Evolutionary conservation across 2,329 filamentous ascomycete species (phyloP).

Genomic region (Calonectria hawksworthii): DNA sequence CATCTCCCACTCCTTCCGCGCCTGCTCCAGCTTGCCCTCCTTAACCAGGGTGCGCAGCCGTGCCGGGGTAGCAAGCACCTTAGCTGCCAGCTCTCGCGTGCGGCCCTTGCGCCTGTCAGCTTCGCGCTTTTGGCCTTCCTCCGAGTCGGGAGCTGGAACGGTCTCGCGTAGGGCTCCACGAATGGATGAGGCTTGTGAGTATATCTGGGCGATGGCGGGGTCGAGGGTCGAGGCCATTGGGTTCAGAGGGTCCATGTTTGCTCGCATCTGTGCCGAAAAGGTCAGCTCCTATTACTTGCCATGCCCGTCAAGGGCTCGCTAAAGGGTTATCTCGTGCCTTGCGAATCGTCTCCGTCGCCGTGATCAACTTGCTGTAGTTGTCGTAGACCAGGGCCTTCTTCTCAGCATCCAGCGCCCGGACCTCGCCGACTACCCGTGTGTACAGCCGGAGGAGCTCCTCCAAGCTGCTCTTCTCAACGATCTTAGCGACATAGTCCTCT

Average conservation of each 20-base stretch:
- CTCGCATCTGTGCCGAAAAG: constrained; percentile 72
- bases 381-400: constrained; percentile 98
- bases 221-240: constrained; percentile 81
- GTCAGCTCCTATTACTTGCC: background rate
- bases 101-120: constrained; percentile 52
- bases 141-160: constrained; percentile 62
- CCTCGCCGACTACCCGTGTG: constrained; percentile 81
- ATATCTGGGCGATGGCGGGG: constrained; percentile 82
- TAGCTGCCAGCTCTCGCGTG: constrained; percentile 70
- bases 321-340: constrained; percentile 62
- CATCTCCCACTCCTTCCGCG: constrained; percentile 69
- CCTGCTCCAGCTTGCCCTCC: constrained; percentile 73
- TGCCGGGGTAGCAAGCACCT: constrained; percentile 73
- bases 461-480: constrained; percentile 74
- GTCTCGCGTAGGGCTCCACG: constrained; percentile 64
- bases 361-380: constrained; percentile 97
- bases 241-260: constrained; percentile 84
- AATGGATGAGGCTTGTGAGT: constrained; percentile 70
- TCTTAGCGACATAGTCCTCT: constrained; percentile 73
- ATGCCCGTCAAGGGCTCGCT: background rate
- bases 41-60: constrained; percentile 70
- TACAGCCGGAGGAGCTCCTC: constrained; percentile 80
- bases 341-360: constrained; percentile 95
- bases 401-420: constrained; percentile 92
- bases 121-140: constrained; percentile 52